Conservation (phyloP, 116 monocot species). For the Dioscorea cayenensis region DNA sequence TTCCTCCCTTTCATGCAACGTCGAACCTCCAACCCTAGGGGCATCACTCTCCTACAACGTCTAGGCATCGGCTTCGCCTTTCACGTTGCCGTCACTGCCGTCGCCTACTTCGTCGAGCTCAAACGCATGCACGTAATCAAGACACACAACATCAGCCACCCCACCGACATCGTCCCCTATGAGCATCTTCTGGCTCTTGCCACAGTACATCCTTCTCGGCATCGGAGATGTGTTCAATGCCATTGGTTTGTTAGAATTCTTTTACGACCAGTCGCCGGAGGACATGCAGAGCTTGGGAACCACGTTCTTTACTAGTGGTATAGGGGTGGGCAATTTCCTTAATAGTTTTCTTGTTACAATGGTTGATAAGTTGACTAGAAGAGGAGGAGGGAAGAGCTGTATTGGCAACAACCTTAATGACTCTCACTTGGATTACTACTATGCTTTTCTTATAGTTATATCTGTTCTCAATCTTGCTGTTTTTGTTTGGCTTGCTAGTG, state of each 20-base stretch:
- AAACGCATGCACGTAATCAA: constrained; percentile 27
- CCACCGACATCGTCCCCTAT: constrained; percentile 35
- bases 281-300: constrained; percentile 67
- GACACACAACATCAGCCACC: not conserved
- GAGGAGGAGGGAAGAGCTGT: constrained; percentile 43
- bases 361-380: constrained; percentile 35
- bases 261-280: constrained; percentile 74
- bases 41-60: constrained; percentile 17
- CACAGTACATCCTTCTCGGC: constrained; percentile 54
- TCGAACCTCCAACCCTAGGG: constrained; percentile 36
- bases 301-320: constrained; percentile 60
- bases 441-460: constrained; percentile 35
- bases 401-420: constrained; percentile 54
- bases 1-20: constrained; percentile 33
- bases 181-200: constrained; percentile 67
- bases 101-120: constrained; percentile 17
- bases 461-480: constrained; percentile 20
- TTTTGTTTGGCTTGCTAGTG: constrained; percentile 26
- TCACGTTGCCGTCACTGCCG: constrained; percentile 1
- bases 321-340: constrained; percentile 54
- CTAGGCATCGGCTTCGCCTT: constrained; percentile 8
- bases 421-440: constrained; percentile 66
- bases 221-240: constrained; percentile 54
- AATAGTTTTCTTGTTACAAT: constrained; percentile 51
- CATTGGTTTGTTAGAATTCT: constrained; percentile 56